Percentiles rank a stretch among this genome's conserved stretches.
These are phyloP conservation scores for Fusarium palustre DNA, from an alignment of 2,329 filamentous ascomycete genomes.

Conservation along the genomic window DNA sequence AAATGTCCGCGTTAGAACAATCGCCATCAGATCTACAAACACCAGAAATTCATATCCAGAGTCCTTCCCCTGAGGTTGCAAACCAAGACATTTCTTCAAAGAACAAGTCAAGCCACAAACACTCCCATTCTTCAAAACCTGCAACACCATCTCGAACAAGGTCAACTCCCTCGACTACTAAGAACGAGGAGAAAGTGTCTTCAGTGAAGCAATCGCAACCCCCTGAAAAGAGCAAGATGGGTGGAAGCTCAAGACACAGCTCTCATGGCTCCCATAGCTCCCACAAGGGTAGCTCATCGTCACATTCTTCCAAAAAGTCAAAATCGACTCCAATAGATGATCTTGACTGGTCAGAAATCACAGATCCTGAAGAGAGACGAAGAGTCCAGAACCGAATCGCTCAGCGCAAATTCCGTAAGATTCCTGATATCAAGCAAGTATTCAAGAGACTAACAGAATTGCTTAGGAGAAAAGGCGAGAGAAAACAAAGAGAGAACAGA, in stretches of 20 bases:
- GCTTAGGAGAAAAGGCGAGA: constrained; percentile 74
- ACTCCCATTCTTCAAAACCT: constrained; percentile 21
- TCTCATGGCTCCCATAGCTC: constrained; percentile 40
- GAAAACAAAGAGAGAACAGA: constrained; percentile 75
- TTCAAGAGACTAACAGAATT: not conserved
- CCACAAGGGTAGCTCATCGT: constrained; percentile 47
- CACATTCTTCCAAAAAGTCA: constrained; percentile 52
- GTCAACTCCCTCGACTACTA: constrained; percentile 25
- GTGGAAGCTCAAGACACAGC: constrained; percentile 40
- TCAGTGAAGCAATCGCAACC: constrained; percentile 12
- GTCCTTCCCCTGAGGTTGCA: constrained; percentile 43
- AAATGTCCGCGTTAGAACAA: constrained; percentile 45
- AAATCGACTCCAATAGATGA: constrained; percentile 57
- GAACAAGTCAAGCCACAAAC: constrained; percentile 5
- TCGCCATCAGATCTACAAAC: constrained; percentile 34
- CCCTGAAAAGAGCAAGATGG: constrained; percentile 37
- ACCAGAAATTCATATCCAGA: constrained; percentile 48
- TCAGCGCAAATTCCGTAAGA: constrained; percentile 79
- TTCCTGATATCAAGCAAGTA: too few relatives aligned
- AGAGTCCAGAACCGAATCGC: constrained; percentile 82
- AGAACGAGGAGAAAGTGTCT: constrained; percentile 36
- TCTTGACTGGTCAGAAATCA: constrained; percentile 77
- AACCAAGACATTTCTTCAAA: constrained; percentile 9
- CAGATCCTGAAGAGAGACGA: constrained; percentile 76
- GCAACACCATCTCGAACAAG: constrained; percentile 32